phyloP scores from a whole-genome alignment of 441 rosid species.

The Manihot esculenta region DNA sequence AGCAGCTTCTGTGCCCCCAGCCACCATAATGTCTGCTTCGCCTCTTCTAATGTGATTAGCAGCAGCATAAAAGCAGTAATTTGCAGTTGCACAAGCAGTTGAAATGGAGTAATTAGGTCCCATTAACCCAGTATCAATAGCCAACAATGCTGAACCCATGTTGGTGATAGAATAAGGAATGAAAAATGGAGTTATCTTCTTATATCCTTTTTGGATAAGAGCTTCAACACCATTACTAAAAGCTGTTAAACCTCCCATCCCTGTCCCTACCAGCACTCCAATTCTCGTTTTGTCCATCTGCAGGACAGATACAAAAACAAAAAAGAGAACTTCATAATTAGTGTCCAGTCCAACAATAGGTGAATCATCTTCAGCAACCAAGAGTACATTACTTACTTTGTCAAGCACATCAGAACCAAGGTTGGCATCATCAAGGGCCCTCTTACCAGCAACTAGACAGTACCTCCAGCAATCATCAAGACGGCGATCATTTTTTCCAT shows the following conservation, averaged over 20 bases:
- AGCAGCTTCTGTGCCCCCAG: slow-evolving; percentile 66
- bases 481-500: slow-evolving; percentile 65
- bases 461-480: slow-evolving; percentile 72
- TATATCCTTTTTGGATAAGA: slow-evolving; percentile 55
- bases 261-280: slow-evolving; percentile 64
- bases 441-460: slow-evolving; percentile 58
- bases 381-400: slow-evolving; percentile 31
- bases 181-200: slow-evolving; percentile 66
- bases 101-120: slow-evolving; percentile 76
- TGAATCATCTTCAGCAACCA: not conserved
- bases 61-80: slow-evolving; percentile 63
- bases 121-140: slow-evolving; percentile 68
- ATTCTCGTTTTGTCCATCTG: slow-evolving; percentile 57
- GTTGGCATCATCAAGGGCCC: slow-evolving; percentile 51
- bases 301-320: not conserved
- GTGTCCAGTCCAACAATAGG: not conserved
- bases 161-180: slow-evolving; percentile 72
- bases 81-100: slow-evolving; percentile 72
- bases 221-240: slow-evolving; percentile 51
- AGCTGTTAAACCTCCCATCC: slow-evolving; percentile 64
- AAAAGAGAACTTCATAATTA: not conserved
- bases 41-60: slow-evolving; percentile 73
- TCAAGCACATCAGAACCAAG: slow-evolving; percentile 48
- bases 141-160: slow-evolving; percentile 68
- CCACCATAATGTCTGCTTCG: slow-evolving; percentile 62